phyloP scores from a whole-genome alignment of 2,329 filamentous ascomycete genomes.

The Fusarium multiceps region DNA sequence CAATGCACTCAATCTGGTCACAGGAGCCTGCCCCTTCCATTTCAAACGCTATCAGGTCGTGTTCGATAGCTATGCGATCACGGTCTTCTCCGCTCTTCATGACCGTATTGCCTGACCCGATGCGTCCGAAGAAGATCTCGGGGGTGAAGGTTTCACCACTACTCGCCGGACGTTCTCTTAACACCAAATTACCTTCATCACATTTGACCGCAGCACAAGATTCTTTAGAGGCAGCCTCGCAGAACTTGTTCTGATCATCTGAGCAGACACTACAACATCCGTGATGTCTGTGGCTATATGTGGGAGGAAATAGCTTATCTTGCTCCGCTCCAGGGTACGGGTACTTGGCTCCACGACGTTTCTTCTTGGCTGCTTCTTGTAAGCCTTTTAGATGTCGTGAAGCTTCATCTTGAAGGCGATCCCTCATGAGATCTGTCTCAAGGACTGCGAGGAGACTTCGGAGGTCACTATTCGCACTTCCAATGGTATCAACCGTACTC shows the following conservation, averaged over 20 bases:
- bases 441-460: not conserved
- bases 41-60: constrained; percentile 42
- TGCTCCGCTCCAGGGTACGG: not conserved
- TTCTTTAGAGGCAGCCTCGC: not conserved
- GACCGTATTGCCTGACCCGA: constrained; percentile 53
- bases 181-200: not conserved
- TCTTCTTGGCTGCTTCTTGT: not conserved
- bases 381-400: not conserved
- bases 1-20: constrained; percentile 50
- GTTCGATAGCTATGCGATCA: constrained; percentile 43
- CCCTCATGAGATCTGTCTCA: not conserved
- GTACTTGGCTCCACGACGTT: not conserved
- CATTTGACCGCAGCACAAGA: not conserved
- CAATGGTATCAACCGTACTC: not conserved
- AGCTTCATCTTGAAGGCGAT: not conserved
- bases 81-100: constrained; percentile 52
- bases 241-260: not conserved
- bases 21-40: constrained; percentile 51
- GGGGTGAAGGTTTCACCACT: not conserved
- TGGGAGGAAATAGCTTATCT: not conserved
- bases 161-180: not conserved
- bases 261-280: not conserved
- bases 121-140: not conserved
- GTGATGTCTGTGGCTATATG: not conserved
- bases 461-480: not conserved